Conservation (phyloP, 2,329 filamentous ascomycete species). For the Ilyonectria sp. region DNA sequence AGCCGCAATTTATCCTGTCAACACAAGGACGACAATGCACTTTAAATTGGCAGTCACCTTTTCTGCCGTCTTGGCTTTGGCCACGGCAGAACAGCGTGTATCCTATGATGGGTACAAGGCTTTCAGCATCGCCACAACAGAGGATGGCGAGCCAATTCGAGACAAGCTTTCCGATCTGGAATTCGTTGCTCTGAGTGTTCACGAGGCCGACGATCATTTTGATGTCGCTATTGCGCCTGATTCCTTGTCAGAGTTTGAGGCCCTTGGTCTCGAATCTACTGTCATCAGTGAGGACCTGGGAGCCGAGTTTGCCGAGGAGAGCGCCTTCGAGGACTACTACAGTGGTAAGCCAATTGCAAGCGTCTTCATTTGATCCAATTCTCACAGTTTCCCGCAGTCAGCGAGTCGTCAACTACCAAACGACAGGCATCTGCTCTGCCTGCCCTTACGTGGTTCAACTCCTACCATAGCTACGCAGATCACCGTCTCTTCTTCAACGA, state of each 20-base stretch:
- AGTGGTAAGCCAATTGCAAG: conserved; percentile 15
- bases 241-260: conserved; percentile 38
- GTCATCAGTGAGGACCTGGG: conserved; percentile 45
- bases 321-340: conserved; percentile 34
- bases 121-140: conserved; percentile 38
- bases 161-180: conserved; percentile 40
- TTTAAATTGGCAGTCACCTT: neutral
- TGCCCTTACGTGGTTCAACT: conserved; percentile 61
- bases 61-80: conserved; percentile 4
- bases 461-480: conserved; percentile 67
- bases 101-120: conserved; percentile 46
- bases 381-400: neutral
- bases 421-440: conserved; percentile 26
- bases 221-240: conserved; percentile 47
- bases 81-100: conserved; percentile 25
- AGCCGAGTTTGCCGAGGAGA: conserved; percentile 40
- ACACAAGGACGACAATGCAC: conserved; percentile 14
- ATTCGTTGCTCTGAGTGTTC: conserved; percentile 40
- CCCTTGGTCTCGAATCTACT: conserved; percentile 39
- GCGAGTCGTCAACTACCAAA: neutral
- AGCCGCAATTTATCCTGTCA: neutral
- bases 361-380: neutral
- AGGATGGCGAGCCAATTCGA: conserved; percentile 37
- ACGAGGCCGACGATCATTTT: conserved; percentile 37
- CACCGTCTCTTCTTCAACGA: conserved; percentile 64